Evolutionary conservation across 768 basidiomycete genomes (phyloP).

Genomic region (Boletus reticuloceps): DNA sequence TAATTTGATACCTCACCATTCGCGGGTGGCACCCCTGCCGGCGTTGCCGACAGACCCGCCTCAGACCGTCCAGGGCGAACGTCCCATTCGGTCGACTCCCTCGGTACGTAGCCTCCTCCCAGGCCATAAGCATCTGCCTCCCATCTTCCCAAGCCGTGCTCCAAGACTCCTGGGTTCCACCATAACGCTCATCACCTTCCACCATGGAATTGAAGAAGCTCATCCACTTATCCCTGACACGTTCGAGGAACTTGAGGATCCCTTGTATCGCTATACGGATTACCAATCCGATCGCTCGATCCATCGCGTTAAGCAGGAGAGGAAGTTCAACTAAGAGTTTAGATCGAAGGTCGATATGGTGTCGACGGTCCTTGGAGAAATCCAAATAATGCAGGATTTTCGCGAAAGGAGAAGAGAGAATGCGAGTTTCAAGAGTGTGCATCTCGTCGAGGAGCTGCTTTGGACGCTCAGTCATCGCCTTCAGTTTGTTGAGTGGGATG

Average conservation of each 20-base stretch:
- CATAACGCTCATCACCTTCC: constrained; percentile 61
- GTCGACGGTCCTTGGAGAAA: constrained; percentile 31
- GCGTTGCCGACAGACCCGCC: neutral
- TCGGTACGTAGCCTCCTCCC: neutral
- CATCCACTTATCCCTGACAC: constrained; percentile 55
- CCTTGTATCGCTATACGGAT: constrained; percentile 48
- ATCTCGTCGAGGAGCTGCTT: constrained; percentile 62
- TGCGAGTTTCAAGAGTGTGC: constrained; percentile 63
- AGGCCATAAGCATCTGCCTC: neutral
- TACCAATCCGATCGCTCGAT: constrained; percentile 49
- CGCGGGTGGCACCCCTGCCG: neutral
- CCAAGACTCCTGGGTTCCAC: constrained; percentile 61
- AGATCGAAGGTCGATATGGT: constrained; percentile 65
- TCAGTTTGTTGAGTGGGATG: constrained; percentile 49
- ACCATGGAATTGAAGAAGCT: constrained; percentile 71
- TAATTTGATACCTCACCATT: neutral
- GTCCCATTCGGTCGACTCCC: neutral
- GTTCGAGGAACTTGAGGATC: constrained; percentile 44
- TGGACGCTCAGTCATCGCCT: constrained; percentile 54
- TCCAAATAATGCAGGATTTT: neutral
- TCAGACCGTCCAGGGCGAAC: neutral
- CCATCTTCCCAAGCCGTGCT: constrained; percentile 48
- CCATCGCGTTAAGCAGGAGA: constrained; percentile 51
- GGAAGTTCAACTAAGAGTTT: constrained; percentile 71
- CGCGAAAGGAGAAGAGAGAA: constrained; percentile 42